phyloP scores from a whole-genome alignment of 2,329 filamentous ascomycete species.

The Neoascochyta sp. region DNA sequence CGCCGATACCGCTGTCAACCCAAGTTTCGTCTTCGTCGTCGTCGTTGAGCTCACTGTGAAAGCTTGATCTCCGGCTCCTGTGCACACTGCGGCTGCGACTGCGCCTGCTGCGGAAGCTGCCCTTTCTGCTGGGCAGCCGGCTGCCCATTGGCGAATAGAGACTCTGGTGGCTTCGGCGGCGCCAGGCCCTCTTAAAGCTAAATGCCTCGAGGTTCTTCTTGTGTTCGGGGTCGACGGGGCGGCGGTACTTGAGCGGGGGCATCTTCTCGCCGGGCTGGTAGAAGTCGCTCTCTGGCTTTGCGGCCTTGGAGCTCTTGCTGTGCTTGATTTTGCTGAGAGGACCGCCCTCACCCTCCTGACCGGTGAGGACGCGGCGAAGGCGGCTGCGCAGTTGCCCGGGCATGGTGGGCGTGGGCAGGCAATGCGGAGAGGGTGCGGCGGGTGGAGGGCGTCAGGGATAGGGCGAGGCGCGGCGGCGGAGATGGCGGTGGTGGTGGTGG shows the following conservation, averaged over 20 bases:
- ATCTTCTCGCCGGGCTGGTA: conserved; percentile 52
- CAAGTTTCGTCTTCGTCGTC: conserved; percentile 37
- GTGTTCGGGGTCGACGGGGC: conserved; percentile 49
- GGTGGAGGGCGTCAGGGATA: no score
- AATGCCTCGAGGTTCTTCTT: conserved; percentile 50
- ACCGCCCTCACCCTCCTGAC: conserved; percentile 23
- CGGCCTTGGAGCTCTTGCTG: conserved; percentile 27
- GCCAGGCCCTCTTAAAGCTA: conserved; percentile 47
- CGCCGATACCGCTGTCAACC: conserved; percentile 36
- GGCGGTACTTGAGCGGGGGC: conserved; percentile 50
- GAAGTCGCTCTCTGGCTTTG: conserved; percentile 43
- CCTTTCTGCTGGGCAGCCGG: conserved; percentile 42
- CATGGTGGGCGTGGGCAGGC: conserved; percentile 35
- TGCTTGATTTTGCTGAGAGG: conserved; percentile 23
- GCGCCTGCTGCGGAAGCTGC: conserved; percentile 30
- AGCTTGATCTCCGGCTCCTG: conserved; percentile 35
- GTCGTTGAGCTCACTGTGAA: conserved; percentile 25
- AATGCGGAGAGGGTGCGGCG: neutral
- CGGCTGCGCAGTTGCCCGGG: conserved; percentile 43
- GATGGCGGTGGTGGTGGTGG: conserved; percentile 2
- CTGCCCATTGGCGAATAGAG: conserved; percentile 50
- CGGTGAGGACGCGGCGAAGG: conserved; percentile 45
- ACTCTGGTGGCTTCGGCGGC: conserved; percentile 43
- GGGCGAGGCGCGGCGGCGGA: no score
- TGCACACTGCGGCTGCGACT: conserved; percentile 29